Base-by-base conservation (phyloP, 768 basidiomycete genomes). In the Boletales sp. region DNA sequence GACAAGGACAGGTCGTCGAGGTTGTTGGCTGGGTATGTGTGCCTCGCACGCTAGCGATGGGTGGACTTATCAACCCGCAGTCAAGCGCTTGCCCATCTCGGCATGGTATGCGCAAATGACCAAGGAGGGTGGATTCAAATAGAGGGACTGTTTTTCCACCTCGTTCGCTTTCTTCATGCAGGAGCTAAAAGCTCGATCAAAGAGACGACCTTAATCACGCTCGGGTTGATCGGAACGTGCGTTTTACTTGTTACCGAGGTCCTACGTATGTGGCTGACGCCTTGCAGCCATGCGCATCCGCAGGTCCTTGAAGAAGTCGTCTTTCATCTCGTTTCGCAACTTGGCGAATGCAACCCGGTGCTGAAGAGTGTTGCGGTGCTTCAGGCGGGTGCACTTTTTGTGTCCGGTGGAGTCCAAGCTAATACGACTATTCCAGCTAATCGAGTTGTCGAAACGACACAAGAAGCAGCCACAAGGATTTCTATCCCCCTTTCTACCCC, bases 321-420 rank as follows among this genome's bases (percentile, higher is more conserved):
- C 3, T 80, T 74, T 48, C 76, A 83, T 44, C 66, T 93, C 4
- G 75, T 90, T 17, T 75, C 79, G 3, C 85, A 86, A 46, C 69
- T 93, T 8, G 87, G 82, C 1, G 75, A 82, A 51, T 64, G 72
- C 32, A 93, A 89, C 55, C 80, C 82, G 3, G 76, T 87, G 6
- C 57, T 94, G 30, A 86, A 80, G 65, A 86, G 85, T 19, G 73
- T 75, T 14, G 87, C 87, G 1, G 79, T 78, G 55, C 76, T 78
- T 61, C 86, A 90, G 71, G 90, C 83, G 57, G 55, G 21, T 21
- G 74, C 33, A 32, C 33, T 41, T 43, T 28, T 43, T 28, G 35
- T 30, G 15, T 39, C 1, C 46, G 34, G 35, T 46, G 19, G 12
- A 38, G 19, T 13, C 31, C 7, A 36, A 47, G 37, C 46, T 57